Conservation (phyloP, 2,329 filamentous ascomycete species). For the Botrytis aclada region DNA sequence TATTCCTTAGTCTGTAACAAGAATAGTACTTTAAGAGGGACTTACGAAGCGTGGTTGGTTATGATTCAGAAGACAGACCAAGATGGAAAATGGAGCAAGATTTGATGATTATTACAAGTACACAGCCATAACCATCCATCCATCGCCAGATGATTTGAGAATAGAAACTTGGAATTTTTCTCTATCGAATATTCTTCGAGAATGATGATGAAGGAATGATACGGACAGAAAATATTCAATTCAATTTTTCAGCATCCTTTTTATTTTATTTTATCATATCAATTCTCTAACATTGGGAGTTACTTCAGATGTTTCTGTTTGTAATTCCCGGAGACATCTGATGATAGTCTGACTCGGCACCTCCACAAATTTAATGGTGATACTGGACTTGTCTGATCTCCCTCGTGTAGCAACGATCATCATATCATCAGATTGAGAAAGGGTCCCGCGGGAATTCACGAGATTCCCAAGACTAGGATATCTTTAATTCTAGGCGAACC, state of each 20-base stretch:
- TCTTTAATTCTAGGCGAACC: not conserved
- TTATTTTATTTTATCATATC: not conserved
- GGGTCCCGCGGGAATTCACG: not conserved
- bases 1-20: slow-evolving; percentile 7
- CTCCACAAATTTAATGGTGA: not conserved
- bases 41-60: slow-evolving; percentile 8
- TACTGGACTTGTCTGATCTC: slow-evolving; percentile 15
- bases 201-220: not conserved
- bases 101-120: not conserved
- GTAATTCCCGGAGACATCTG: not conserved
- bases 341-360: not conserved
- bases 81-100: not conserved
- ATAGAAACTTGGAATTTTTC: not conserved
- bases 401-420: not conserved
- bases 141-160: not conserved
- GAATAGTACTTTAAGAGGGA: slow-evolving; percentile 1
- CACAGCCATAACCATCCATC: not conserved
- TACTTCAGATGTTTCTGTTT: not conserved
- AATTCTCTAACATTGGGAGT: not conserved
- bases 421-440: not conserved
- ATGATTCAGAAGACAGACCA: not conserved
- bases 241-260: not conserved
- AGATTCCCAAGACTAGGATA: not conserved
- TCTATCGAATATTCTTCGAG: not conserved
- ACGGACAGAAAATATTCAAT: not conserved